phyloP scores from a whole-genome alignment of 768 basidiomycete species.

The Pisolithus marmoratus region DNA sequence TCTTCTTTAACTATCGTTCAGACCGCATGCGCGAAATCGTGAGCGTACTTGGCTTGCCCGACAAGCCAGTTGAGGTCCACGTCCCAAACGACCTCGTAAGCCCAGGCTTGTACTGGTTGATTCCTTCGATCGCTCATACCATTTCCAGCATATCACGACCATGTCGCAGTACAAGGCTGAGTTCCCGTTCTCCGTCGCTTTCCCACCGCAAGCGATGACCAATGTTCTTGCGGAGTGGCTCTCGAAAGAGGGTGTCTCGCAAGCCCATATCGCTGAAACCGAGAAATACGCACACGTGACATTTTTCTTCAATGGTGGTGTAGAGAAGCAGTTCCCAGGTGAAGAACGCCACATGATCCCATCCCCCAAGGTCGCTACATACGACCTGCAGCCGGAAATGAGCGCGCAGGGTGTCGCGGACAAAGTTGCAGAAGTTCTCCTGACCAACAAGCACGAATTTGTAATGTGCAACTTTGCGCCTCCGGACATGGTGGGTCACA shows the following conservation, averaged over 20 bases:
- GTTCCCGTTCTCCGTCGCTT: slow-evolving; percentile 85
- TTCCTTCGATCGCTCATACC: background rate
- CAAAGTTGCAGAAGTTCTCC: slow-evolving; percentile 85
- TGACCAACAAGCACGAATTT: slow-evolving; percentile 67
- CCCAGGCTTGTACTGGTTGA: background rate
- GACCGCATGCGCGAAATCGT: slow-evolving; percentile 93
- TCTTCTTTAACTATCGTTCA: slow-evolving; percentile 97
- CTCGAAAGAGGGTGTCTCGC: slow-evolving; percentile 68
- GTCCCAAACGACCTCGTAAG: slow-evolving; percentile 77
- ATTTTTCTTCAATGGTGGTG: slow-evolving; percentile 97
- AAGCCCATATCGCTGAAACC: slow-evolving; percentile 94
- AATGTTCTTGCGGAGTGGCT: slow-evolving; percentile 95
- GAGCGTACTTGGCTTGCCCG: slow-evolving; percentile 72
- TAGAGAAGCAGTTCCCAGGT: slow-evolving; percentile 82
- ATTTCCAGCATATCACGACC: slow-evolving; percentile 69
- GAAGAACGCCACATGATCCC: slow-evolving; percentile 87
- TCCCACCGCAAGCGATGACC: slow-evolving; percentile 91
- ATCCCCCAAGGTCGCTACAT: slow-evolving; percentile 91
- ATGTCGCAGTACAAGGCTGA: slow-evolving; percentile 93
- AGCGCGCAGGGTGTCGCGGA: slow-evolving; percentile 83
- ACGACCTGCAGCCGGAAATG: slow-evolving; percentile 90
- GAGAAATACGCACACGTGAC: slow-evolving; percentile 98
- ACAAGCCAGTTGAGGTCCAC: slow-evolving; percentile 79
- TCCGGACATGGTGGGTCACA: slow-evolving; percentile 97
- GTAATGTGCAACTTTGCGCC: slow-evolving; percentile 99